Evolutionary conservation across 2,329 filamentous ascomycete genomes (phyloP), one percentile per base, ranked within the genome.

Genomic region (Nemania diffusa): DNA sequence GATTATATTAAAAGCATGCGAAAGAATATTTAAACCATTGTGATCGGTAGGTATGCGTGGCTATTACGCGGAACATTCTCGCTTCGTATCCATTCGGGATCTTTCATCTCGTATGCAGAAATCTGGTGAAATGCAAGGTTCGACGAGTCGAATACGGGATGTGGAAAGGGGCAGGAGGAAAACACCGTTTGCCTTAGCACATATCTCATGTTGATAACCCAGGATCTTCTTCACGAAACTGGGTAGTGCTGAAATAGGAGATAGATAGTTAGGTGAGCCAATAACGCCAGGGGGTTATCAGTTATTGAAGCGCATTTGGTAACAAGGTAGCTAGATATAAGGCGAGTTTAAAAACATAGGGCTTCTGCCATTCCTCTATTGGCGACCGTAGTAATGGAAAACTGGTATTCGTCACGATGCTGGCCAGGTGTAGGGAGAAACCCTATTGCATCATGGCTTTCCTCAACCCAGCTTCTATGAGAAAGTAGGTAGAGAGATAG

Each of bases 401-500:
- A 37, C 13, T 20, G 4, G 42, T 37, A 40, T 44, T 32, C 26
- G 46, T 24, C 57, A 64, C 48, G 57, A 69, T 56, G 52, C 48
- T 62, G 51, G 56, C 56, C n/a, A 55, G 13, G 27, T 44, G 40
- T 46, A 7, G 42, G 56, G 24, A 51, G 17, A 50, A 56, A 50
- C 26, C 48, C 34, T 26, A 37, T 56, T 52, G 60, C 53, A 58
- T 44, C 24, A 32, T 58, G 24, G 17, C 50, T 26, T 62, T 44
- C 15, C 48, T 42, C 20, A 53, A 55, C 48, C 52, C 40, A 27
- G 56, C 50, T 32, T 48, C 51, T 50, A n/a, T 37, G 34, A 57
- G 46, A 58, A 24, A 53, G 29, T 9, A 60, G 27, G 40, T 57
- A 48, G 57, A 29, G 32, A 44, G n/a, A 56, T 61, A 52, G 67